Base-by-base conservation (phyloP, 345 rosid genomes). In the Eucalyptus viminalis region DNA sequence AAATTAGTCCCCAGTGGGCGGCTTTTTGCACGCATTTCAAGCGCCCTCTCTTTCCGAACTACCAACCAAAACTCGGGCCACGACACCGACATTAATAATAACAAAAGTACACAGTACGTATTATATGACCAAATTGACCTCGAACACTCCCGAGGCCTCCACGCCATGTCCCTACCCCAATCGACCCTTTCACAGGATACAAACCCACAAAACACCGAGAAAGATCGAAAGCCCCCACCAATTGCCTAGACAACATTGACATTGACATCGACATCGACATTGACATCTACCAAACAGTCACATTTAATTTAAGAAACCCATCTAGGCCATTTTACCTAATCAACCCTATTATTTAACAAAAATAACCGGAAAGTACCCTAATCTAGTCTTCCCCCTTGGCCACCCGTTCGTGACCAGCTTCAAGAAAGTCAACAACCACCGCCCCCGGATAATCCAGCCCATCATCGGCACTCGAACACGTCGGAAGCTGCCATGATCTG, bases 401-500 rank as follows among this genome's bases (percentile, higher is more conserved):
- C 47, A 22, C 29, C 83, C 47, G 14, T 76, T 40, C 24, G 47
- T 11, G 85, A 40, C 29, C 47, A 40, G 24, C 47, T 76, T 21
- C 85, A 76, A 76, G 85, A 40, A 40, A 76, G 85, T 76, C 85
- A 40, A 21, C 83, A 11, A 76, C 47, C 83, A 51, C 65, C 87
- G 22, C 27, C 65, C 19, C 65, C 47, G 24, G 53, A 60, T 40
- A 6, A 15, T 21, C 85, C 85, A 21, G 44, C 47, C 47, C 12
- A 72, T 72, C 81, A 72, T 72, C 81, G 81, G 81, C 81, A 72
- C 13, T 72, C 44, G 43, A 72, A 72, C 44, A 72, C 86, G 15
- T 24, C 86, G 5, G 90, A 58, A 86, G 93, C 88, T 9, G 92
- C 93, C 89, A 88, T 88, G 34, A 92, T 86, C 6, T 89, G 91